Evolutionary conservation across 768 basidiomycete species (phyloP).

Genomic region (Leccinum subgranulosum): DNA sequence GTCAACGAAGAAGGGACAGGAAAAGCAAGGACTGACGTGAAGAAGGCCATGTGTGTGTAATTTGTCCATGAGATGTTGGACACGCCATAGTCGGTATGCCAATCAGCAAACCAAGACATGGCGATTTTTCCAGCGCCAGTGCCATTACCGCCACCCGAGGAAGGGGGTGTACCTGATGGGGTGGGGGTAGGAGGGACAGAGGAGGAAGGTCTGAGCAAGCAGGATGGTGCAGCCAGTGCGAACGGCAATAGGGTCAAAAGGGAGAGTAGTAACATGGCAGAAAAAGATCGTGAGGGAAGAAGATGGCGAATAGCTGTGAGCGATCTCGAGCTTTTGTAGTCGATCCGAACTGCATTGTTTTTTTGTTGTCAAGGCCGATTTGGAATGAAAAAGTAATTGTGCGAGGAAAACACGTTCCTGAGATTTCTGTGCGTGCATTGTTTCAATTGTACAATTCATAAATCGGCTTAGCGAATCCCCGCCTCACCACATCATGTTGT

Average conservation of each 20-base stretch:
- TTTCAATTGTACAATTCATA: not conserved
- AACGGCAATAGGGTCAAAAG: slow-evolving; percentile 24
- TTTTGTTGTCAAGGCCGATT: slow-evolving; percentile 10
- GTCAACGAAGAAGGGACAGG: not conserved
- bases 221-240: slow-evolving; percentile 29
- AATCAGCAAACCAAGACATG: slow-evolving; percentile 71
- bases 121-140: slow-evolving; percentile 37
- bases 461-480: not conserved
- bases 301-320: not conserved
- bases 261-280: slow-evolving; percentile 23
- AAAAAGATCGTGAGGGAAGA: slow-evolving; percentile 17
- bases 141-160: slow-evolving; percentile 20
- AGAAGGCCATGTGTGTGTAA: slow-evolving; percentile 67
- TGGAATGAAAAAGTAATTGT: slow-evolving; percentile 2
- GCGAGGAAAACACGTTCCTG: not conserved
- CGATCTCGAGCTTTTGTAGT: slow-evolving; percentile 13
- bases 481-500: slow-evolving; percentile 1
- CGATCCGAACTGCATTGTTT: slow-evolving; percentile 7
- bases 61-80: slow-evolving; percentile 58
- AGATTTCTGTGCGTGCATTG: not conserved
- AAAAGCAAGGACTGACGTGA: slow-evolving; percentile 38
- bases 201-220: slow-evolving; percentile 14
- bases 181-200: not conserved
- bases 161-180: slow-evolving; percentile 1
- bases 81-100: slow-evolving; percentile 50